phyloP scores from a whole-genome alignment of 305 asterid species.

The Fraxinus albicans region DNA sequence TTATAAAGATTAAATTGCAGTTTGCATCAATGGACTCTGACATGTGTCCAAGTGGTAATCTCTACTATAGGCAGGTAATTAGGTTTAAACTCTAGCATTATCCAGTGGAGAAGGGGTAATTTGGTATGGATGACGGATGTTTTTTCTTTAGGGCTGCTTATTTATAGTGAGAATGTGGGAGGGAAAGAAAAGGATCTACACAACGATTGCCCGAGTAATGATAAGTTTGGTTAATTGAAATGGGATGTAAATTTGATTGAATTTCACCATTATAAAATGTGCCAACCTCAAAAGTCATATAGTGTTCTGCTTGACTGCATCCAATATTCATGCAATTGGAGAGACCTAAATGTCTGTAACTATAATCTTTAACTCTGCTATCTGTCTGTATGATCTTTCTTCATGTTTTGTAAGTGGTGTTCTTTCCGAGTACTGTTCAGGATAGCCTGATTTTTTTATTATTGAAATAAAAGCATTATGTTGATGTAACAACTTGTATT shows the following conservation, averaged over 20 bases:
- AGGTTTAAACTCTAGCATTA: neutral
- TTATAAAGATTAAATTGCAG: neutral
- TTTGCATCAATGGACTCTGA: neutral
- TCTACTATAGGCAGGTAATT: neutral
- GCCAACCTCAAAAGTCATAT: neutral
- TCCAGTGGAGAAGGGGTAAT: neutral
- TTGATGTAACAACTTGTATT: neutral
- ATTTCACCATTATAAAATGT: neutral
- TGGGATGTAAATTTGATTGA: neutral
- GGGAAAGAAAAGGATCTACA: constrained; percentile 8
- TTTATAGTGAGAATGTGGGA: neutral
- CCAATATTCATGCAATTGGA: neutral
- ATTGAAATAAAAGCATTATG: neutral
- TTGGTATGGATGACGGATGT: neutral
- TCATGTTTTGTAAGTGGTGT: neutral
- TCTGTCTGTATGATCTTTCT: neutral
- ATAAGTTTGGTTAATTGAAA: neutral
- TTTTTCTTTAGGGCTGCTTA: neutral
- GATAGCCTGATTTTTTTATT: neutral
- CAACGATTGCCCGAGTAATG: neutral
- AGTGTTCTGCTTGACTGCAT: neutral
- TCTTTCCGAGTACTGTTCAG: neutral
- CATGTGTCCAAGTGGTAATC: neutral
- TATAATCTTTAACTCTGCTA: neutral
- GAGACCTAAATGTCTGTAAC: neutral